These are phyloP conservation scores for Hygrophila difformis DNA, from an alignment of 257 asterid genomes.

Conservation along the genomic window DNA sequence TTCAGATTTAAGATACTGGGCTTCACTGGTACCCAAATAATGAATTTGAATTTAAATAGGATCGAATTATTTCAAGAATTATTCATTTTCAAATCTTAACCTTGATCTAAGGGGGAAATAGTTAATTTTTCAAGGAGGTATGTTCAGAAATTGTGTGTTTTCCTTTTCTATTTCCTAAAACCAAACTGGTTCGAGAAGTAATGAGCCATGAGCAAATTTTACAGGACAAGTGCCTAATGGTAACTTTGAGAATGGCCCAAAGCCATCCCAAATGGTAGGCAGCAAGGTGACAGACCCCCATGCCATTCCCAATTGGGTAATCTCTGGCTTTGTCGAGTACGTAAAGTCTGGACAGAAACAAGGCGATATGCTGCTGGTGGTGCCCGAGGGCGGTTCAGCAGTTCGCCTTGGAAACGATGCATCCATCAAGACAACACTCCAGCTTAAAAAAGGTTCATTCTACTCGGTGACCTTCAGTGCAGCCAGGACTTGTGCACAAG, in stretches of 20 bases:
- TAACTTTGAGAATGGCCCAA: slow-evolving; percentile 66
- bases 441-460: slow-evolving; percentile 30
- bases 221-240: slow-evolving; percentile 77
- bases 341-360: slow-evolving; percentile 69
- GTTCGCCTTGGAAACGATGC: slow-evolving; percentile 82
- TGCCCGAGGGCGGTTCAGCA: slow-evolving; percentile 74
- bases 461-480: slow-evolving; percentile 60
- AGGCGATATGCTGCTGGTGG: slow-evolving; percentile 76
- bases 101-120: too few species aligned
- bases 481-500: slow-evolving; percentile 75
- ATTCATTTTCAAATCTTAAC: too few species aligned
- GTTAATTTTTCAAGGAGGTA: too few species aligned
- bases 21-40: too few species aligned
- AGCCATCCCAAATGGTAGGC: slow-evolving; percentile 55
- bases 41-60: too few species aligned
- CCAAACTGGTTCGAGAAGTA: too few species aligned
- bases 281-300: slow-evolving; percentile 44
- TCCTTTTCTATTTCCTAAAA: too few species aligned
- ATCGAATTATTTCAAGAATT: too few species aligned
- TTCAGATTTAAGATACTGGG: too few species aligned
- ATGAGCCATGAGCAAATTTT: background rate
- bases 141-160: too few species aligned
- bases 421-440: slow-evolving; percentile 43
- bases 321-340: slow-evolving; percentile 69
- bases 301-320: slow-evolving; percentile 64